Percentiles rank a stretch among this genome's conserved stretches.
Conservation (phyloP, 371 early-diverging fungal species). For the Umbelopsis sp. region DNA sequence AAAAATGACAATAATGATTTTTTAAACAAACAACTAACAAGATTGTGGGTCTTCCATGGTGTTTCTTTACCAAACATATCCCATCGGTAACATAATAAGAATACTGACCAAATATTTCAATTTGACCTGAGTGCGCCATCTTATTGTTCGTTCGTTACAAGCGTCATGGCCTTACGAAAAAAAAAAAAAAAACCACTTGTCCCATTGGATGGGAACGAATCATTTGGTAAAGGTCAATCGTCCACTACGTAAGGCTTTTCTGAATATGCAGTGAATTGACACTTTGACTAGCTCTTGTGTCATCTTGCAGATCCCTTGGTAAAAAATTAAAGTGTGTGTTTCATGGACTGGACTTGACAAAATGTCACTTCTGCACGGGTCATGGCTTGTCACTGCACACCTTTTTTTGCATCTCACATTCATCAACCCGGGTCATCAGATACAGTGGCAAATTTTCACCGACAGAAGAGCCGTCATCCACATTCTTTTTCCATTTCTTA, state of each 20-base stretch:
- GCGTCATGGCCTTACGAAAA: background rate
- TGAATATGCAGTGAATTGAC: background rate
- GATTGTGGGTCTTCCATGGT: background rate
- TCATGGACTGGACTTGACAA: no score
- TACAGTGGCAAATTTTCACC: background rate
- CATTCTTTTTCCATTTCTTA: slow-evolving; percentile 5
- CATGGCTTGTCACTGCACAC: no score
- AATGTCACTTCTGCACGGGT: no score
- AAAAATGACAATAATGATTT: slow-evolving; percentile 14
- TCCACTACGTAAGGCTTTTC: background rate
- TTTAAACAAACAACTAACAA: slow-evolving; percentile 6
- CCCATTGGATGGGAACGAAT: background rate
- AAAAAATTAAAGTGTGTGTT: no score
- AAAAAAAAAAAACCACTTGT: background rate
- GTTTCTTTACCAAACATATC: background rate
- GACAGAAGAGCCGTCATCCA: background rate
- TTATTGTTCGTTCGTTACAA: background rate
- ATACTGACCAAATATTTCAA: slow-evolving; percentile 8
- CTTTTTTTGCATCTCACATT: no score
- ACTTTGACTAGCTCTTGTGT: background rate
- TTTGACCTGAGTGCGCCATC: background rate
- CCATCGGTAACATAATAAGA: slow-evolving; percentile 5
- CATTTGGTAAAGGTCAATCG: background rate
- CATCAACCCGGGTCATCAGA: no score
- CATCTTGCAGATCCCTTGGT: background rate